These are phyloP conservation scores for Curvularia sp. DNA, from an alignment of 2,329 filamentous ascomycete species.

Conservation along the genomic window DNA sequence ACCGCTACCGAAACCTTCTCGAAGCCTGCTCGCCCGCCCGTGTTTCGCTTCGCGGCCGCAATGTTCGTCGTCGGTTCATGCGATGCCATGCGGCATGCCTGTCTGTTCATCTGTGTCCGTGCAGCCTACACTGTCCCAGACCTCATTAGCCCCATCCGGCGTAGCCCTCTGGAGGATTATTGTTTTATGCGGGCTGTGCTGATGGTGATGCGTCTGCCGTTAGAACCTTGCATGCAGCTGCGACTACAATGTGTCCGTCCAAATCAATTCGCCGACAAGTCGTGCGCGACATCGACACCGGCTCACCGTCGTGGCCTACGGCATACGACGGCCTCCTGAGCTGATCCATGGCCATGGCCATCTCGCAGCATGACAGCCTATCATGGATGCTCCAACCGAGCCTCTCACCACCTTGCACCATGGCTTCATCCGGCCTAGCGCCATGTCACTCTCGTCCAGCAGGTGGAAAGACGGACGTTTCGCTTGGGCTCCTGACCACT, in stretches of 20 bases:
- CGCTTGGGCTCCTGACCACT: conserved; percentile 22
- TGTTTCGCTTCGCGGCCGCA: conserved; percentile 14
- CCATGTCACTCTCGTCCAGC: conserved; percentile 21
- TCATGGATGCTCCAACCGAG: conserved; percentile 10
- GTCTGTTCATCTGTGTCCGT: conserved; percentile 11
- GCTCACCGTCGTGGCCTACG: conserved; percentile 25
- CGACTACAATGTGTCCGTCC: conserved; percentile 25
- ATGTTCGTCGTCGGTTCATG: conserved; percentile 33
- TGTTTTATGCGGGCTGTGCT: conserved; percentile 36
- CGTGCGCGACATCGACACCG: conserved; percentile 29
- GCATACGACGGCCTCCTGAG: conserved; percentile 20
- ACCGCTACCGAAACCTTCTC: conserved; percentile 8
- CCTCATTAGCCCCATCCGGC: conserved; percentile 18
- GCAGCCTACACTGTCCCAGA: conserved; percentile 22
- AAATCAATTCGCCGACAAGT: conserved; percentile 41
- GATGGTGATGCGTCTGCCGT: conserved; percentile 42
- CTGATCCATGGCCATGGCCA: conserved; percentile 15
- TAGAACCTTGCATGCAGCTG: conserved; percentile 36
- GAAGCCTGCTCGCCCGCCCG: conserved; percentile 7
- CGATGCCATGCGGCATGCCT: conserved; percentile 16
- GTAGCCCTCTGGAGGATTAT: conserved; percentile 32
- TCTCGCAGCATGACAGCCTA: conserved; percentile 19
- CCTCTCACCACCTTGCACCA: conserved; percentile 6
- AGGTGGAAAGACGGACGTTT: conserved; percentile 13
- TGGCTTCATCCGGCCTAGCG: conserved; percentile 17